Evolutionary conservation across 352 stramenopile genomes (phyloP).

Genomic region (Phytophthora colocasiae): DNA sequence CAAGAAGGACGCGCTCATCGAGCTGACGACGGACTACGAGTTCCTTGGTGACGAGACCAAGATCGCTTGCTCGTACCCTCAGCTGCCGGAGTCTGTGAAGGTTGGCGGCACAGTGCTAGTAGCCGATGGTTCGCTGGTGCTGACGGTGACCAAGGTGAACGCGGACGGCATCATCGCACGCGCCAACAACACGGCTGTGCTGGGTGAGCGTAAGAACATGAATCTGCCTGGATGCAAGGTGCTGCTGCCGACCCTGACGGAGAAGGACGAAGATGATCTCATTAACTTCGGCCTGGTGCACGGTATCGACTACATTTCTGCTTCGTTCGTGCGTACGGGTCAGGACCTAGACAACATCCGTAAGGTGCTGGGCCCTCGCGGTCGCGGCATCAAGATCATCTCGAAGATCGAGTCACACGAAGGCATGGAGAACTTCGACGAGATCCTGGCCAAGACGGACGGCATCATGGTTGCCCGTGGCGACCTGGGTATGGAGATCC

Average conservation of each 20-base stretch:
- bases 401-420: constrained; percentile 99
- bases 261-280: constrained; percentile 94
- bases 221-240: constrained; percentile 94
- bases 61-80: constrained; percentile 94
- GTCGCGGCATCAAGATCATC: constrained; percentile 95
- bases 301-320: constrained; percentile 97
- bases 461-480: constrained; percentile 99
- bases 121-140: constrained; percentile 94
- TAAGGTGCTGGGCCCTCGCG: constrained; percentile 80
- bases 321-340: constrained; percentile 97
- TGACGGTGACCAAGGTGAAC: constrained; percentile 87
- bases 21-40: constrained; percentile 68
- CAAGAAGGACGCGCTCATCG: constrained; percentile 60
- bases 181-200: constrained; percentile 82
- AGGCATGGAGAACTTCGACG: constrained; percentile 95
- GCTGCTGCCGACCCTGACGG: constrained; percentile 92
- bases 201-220: constrained; percentile 97
- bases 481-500: constrained; percentile 99
- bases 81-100: constrained; percentile 90
- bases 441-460: constrained; percentile 97
- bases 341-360: constrained; percentile 97
- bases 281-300: constrained; percentile 95
- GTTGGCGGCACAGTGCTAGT: constrained; percentile 93
- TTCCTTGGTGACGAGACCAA: constrained; percentile 82
- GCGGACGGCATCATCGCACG: constrained; percentile 74